phyloP scores from a whole-genome alignment of 192 early-diverging fungal genomes.

The Backusella circina region DNA sequence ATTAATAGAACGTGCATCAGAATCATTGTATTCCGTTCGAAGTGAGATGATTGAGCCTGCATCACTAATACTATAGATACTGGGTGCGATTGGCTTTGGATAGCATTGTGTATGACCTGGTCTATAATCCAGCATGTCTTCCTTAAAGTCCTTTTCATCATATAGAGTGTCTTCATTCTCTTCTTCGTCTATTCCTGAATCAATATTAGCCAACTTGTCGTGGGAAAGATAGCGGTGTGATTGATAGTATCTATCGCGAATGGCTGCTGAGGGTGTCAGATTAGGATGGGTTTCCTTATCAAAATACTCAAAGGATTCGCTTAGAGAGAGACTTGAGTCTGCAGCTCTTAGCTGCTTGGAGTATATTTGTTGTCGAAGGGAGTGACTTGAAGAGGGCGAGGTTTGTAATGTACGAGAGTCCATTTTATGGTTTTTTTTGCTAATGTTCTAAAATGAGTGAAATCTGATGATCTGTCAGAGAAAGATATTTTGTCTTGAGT shows the following conservation, averaged over 20 bases:
- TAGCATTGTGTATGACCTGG: not conserved
- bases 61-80: slow-evolving; percentile 12
- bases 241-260: slow-evolving; percentile 30
- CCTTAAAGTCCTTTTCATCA: slow-evolving; percentile 6
- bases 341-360: not conserved
- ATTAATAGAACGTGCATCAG: slow-evolving; percentile 16
- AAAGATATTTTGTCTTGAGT: too few species aligned
- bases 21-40: slow-evolving; percentile 23
- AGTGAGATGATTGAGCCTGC: slow-evolving; percentile 15
- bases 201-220: not conserved
- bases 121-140: slow-evolving; percentile 16
- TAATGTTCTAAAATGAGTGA: not conserved
- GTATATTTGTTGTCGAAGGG: not conserved
- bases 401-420: not conserved
- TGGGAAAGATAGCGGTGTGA: slow-evolving; percentile 6
- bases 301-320: not conserved
- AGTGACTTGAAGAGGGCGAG: not conserved
- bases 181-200: not conserved
- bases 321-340: not conserved
- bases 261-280: slow-evolving; percentile 24
- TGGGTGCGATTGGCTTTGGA: not conserved
- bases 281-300: not conserved
- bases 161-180: not conserved
- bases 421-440: not conserved
- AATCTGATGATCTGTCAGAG: slow-evolving; percentile 2